Percentiles rank a stretch among this genome's conserved stretches.
Evolutionary conservation across 208 protist genomes (phyloP).

Genomic region (Acanthamoeba polyphaga): DNA sequence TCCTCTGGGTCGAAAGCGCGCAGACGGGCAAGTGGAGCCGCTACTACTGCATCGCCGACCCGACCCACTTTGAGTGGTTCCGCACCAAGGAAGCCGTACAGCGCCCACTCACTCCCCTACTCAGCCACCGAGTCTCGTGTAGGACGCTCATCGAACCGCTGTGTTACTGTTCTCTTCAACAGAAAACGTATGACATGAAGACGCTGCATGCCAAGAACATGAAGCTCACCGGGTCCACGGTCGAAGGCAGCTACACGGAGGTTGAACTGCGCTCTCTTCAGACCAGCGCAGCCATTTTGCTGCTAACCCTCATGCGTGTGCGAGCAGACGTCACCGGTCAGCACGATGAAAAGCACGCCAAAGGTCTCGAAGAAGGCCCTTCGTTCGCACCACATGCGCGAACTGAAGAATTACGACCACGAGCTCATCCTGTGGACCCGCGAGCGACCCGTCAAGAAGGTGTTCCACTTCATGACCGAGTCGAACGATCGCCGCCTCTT

Average conservation of each 20-base stretch:
- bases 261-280: neutral
- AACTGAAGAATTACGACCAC: slow-evolving; percentile 58
- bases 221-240: slow-evolving; percentile 20
- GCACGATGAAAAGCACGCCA: slow-evolving; percentile 44
- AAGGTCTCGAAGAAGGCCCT: slow-evolving; percentile 61
- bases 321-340: slow-evolving; percentile 8
- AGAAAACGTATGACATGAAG: slow-evolving; percentile 50
- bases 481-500: slow-evolving; percentile 52
- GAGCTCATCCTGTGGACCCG: slow-evolving; percentile 58
- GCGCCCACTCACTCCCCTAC: neutral
- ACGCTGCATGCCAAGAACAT: slow-evolving; percentile 56
- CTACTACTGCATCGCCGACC: slow-evolving; percentile 53
- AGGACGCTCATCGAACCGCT: neutral
- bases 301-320: neutral
- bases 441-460: slow-evolving; percentile 41
- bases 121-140: neutral
- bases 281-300: too few species aligned
- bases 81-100: slow-evolving; percentile 14
- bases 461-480: slow-evolving; percentile 62
- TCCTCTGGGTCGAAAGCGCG: slow-evolving; percentile 67
- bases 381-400: slow-evolving; percentile 39
- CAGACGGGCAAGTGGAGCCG: slow-evolving; percentile 45
- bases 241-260: slow-evolving; percentile 19
- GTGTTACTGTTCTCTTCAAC: neutral
- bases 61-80: slow-evolving; percentile 69